Evolutionary conservation across 768 basidiomycete species (phyloP), one percentile per base, ranked within the genome.

Genomic region (Ramaria rubella): DNA sequence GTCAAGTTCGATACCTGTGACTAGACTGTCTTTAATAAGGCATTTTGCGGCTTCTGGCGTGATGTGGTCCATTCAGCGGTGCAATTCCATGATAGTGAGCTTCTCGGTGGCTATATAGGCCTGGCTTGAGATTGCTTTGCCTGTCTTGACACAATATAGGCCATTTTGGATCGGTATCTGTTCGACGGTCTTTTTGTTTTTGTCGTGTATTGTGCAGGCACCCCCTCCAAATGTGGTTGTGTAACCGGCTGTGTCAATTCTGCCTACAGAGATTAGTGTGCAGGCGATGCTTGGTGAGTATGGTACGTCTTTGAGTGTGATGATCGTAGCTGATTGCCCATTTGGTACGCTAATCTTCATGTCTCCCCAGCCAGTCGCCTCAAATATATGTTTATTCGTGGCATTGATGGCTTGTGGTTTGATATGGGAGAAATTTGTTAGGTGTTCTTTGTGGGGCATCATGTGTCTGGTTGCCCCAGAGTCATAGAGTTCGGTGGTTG

Each of bases 51-150:
- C n/a, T n/a, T 58, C 72, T 8, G 55, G 15, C 0, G 57, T 50
- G 8, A 67, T 69, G 1, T 60, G 44, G 0, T 52, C 50, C 1
- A 57, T 64, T n/a, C 11, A 3, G n/a, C 4, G 3, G 68, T 62
- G 11, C 75, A 64, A 52, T n/a, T n/a, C n/a, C n/a, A n/a, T n/a
- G n/a, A n/a, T n/a, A n/a, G n/a, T n/a, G n/a, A n/a, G n/a, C n/a
- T 77, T 75, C 0, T 70, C 73, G 24, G 75, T 60, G 3, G 60
- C 51, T 0, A 61, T 59, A 45, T 77, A 74, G 3, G 72, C 50
- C 42, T 59, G 38, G 34, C 71, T 61, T 9, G 64, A 53, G 42
- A 70, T 55, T 29, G 61, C 65, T 30, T 71, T 49, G 21, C 24
- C 23, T 27, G 67, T 62, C 0, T 56, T 60, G 9, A 60, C 64